A percentile compares a stretch with the other conserved stretches of the same genome.
phyloP scores from a whole-genome alignment of 768 basidiomycete genomes.

The Rhizopogon vesiculosus region DNA sequence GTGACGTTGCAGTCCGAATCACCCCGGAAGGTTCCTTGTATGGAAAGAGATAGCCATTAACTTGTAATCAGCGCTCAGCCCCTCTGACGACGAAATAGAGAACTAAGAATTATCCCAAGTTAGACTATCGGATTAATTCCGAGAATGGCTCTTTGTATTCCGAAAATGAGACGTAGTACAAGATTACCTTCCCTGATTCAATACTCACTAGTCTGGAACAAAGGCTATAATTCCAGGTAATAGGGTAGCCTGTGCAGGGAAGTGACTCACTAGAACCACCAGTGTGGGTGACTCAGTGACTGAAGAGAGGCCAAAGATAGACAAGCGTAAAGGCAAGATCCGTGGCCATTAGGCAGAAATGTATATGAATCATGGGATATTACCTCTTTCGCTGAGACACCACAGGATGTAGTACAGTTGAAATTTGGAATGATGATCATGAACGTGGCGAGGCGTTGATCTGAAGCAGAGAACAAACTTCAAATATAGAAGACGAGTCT shows the following conservation, averaged over 20 bases:
- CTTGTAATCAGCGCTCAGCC: not conserved
- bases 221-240: slow-evolving; percentile 1
- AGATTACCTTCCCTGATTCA: not conserved
- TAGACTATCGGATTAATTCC: not conserved
- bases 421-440: slow-evolving; percentile 6
- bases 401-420: slow-evolving; percentile 4
- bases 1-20: not conserved
- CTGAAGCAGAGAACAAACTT: not conserved
- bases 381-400: slow-evolving; percentile 9
- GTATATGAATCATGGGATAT: slow-evolving; percentile 6
- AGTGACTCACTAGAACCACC: slow-evolving; percentile 1
- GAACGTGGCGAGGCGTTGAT: slow-evolving; percentile 2
- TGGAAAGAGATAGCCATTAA: not conserved
- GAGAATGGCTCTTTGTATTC: not conserved
- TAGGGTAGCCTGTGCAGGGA: not conserved
- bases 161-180: not conserved
- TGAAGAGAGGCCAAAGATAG: slow-evolving; percentile 1
- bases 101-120: not conserved
- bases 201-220: not conserved
- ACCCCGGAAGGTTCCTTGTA: not conserved
- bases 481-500: not conserved
- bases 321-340: slow-evolving; percentile 12
- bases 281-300: not conserved
- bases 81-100: not conserved
- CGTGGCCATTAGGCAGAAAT: slow-evolving; percentile 4